Conservation (phyloP, 2,329 filamentous ascomycete genomes). For the Cephalotrichum gorgonifer region DNA sequence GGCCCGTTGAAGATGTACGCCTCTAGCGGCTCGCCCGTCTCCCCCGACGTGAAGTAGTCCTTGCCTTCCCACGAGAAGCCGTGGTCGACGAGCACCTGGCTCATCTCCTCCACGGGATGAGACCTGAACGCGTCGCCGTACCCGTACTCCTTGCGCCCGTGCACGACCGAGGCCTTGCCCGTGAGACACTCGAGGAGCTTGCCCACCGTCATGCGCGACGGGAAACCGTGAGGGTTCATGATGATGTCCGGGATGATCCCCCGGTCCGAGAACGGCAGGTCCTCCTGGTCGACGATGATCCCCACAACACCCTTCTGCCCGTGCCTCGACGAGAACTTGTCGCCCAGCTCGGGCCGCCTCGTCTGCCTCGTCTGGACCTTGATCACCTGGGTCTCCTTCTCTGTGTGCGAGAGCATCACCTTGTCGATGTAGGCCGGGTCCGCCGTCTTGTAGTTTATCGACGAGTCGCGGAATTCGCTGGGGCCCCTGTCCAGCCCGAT, state of each 20-base stretch:
- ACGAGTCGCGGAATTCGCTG: slow-evolving; percentile 56
- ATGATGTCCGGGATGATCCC: slow-evolving; percentile 96
- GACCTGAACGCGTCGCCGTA: slow-evolving; percentile 71
- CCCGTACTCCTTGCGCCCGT: slow-evolving; percentile 80
- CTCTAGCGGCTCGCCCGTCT: slow-evolving; percentile 86
- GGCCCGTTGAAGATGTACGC: slow-evolving; percentile 98
- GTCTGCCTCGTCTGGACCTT: slow-evolving; percentile 97
- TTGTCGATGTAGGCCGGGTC: slow-evolving; percentile 92
- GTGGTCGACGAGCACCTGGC: slow-evolving; percentile 68
- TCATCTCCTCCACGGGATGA: slow-evolving; percentile 81
- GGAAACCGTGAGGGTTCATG: slow-evolving; percentile 99
- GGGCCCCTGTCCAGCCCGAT: slow-evolving; percentile 57
- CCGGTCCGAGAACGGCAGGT: slow-evolving; percentile 88
- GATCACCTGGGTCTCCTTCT: slow-evolving; percentile 75
- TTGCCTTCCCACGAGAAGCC: slow-evolving; percentile 97
- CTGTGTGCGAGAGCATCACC: slow-evolving; percentile 84
- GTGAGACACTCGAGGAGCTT: slow-evolving; percentile 94
- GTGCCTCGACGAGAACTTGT: slow-evolving; percentile 98
- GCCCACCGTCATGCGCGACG: slow-evolving; percentile 97
- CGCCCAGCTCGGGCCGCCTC: slow-evolving; percentile 83
- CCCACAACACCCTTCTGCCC: slow-evolving; percentile 97
- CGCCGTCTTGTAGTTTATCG: slow-evolving; percentile 69
- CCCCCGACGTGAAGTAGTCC: slow-evolving; percentile 89
- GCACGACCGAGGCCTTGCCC: slow-evolving; percentile 83
- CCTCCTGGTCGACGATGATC: slow-evolving; percentile 91